A percentile compares a stretch with the other conserved stretches of the same genome.
Conservation (phyloP, 225 moss, liverwort and hornwort species). For the Polytrichum formosum region DNA sequence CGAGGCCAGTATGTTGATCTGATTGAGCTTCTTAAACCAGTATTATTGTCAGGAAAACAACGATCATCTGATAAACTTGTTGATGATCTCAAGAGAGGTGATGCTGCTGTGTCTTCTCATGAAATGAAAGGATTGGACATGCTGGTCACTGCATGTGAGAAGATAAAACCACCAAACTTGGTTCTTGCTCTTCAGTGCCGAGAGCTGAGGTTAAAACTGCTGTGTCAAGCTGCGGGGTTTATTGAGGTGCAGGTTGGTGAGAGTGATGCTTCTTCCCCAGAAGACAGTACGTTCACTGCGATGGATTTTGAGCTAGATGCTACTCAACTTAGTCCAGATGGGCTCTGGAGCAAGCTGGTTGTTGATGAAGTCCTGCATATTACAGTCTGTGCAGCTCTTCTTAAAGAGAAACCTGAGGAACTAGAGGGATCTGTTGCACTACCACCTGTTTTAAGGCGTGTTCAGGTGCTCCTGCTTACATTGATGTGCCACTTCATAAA, state of each 20-base stretch:
- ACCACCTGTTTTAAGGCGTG: conserved; percentile 52
- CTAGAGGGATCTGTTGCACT: conserved; percentile 57
- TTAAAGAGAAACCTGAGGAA: conserved; percentile 61
- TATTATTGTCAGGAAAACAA: conserved; percentile 60
- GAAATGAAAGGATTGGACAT: conserved; percentile 77
- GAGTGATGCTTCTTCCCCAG: conserved; percentile 23
- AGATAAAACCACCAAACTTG: conserved; percentile 62
- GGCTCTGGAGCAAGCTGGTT: conserved; percentile 64
- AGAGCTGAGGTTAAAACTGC: conserved; percentile 76
- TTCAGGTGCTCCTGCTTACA: conserved; percentile 70
- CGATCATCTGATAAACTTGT: conserved; percentile 32
- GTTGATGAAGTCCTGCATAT: conserved; percentile 76
- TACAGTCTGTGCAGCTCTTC: conserved; percentile 56
- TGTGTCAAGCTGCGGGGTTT: conserved; percentile 66
- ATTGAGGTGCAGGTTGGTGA: conserved; percentile 46
- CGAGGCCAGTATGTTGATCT: conserved; percentile 62
- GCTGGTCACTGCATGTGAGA: conserved; percentile 79
- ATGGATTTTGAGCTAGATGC: conserved; percentile 59
- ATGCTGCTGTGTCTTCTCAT: conserved; percentile 68
- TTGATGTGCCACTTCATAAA: conserved; percentile 80
- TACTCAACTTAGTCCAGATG: conserved; percentile 48
- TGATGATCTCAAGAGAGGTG: conserved; percentile 66
- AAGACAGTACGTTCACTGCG: conserved; percentile 28
- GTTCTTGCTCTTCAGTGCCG: conserved; percentile 81
- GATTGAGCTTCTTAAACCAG: conserved; percentile 74